Conservation (phyloP, 2,329 filamentous ascomycete species). For the Phaeophleospora eucalypticola region DNA sequence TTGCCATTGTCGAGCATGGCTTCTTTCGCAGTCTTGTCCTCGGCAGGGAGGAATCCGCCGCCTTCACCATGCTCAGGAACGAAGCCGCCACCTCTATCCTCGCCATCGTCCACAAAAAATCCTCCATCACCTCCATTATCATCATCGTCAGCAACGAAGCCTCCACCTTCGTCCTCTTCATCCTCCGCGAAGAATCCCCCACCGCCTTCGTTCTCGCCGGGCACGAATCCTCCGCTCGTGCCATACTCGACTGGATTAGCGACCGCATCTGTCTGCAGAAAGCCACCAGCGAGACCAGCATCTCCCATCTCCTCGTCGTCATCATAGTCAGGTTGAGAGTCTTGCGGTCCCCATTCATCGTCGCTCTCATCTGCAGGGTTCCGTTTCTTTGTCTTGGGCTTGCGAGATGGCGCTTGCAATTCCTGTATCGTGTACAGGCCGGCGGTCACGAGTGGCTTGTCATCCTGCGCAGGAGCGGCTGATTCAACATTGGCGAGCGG, state of each 20-base stretch:
- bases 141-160: conserved; percentile 17
- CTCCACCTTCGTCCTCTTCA: conserved; percentile 8
- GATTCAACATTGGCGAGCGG: conserved; percentile 5
- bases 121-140: conserved; percentile 11
- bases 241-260: background rate
- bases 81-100: background rate
- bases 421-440: conserved; percentile 21
- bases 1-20: too few relatives aligned
- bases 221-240: too few relatives aligned
- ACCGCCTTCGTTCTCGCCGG: conserved; percentile 10
- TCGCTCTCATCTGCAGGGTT: conserved; percentile 15
- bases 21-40: too few relatives aligned
- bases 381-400: conserved; percentile 6
- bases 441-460: conserved; percentile 20
- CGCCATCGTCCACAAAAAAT: conserved; percentile 13
- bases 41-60: conserved; percentile 11
- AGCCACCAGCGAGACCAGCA: conserved; percentile 11
- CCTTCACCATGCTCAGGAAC: too few relatives aligned
- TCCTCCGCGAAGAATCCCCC: conserved; percentile 17
- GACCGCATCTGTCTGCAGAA: conserved; percentile 5
- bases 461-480: conserved; percentile 11
- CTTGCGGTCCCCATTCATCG: conserved; percentile 4
- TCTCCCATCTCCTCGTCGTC: conserved; percentile 34
- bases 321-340: conserved; percentile 10
- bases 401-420: conserved; percentile 7